These are phyloP conservation scores for Alternaria conjuncta DNA, from an alignment of 2,329 filamentous ascomycete species.

Conservation along the genomic window DNA sequence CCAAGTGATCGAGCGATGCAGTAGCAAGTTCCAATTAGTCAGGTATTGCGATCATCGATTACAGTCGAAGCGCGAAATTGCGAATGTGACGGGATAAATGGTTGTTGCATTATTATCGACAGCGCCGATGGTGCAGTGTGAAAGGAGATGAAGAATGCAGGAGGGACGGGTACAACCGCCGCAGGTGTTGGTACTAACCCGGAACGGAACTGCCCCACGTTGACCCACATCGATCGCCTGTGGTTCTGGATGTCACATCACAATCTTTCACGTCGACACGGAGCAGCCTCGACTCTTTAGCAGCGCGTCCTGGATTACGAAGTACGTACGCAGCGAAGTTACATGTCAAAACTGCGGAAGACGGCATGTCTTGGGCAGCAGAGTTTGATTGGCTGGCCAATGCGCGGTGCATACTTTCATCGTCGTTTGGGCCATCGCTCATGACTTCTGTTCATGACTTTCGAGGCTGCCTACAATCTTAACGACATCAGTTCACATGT, in stretches of 20 bases:
- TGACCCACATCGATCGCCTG: background rate
- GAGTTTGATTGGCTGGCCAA: background rate
- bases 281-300: background rate
- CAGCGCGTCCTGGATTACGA: background rate
- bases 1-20: background rate
- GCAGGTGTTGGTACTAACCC: background rate
- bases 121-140: background rate
- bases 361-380: background rate
- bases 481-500: background rate
- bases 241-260: background rate
- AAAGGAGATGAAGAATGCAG: background rate
- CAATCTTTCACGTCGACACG: background rate
- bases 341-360: background rate
- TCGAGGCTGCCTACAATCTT: background rate
- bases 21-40: background rate
- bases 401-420: background rate
- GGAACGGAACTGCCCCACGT: background rate
- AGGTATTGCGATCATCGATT: background rate
- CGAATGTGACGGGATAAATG: background rate
- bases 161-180: background rate
- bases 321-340: background rate
- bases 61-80: background rate
- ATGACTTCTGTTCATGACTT: background rate
- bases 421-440: background rate
- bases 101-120: background rate